Base-by-base conservation (phyloP, 306 rosid genomes). In the Malus orientalis region DNA sequence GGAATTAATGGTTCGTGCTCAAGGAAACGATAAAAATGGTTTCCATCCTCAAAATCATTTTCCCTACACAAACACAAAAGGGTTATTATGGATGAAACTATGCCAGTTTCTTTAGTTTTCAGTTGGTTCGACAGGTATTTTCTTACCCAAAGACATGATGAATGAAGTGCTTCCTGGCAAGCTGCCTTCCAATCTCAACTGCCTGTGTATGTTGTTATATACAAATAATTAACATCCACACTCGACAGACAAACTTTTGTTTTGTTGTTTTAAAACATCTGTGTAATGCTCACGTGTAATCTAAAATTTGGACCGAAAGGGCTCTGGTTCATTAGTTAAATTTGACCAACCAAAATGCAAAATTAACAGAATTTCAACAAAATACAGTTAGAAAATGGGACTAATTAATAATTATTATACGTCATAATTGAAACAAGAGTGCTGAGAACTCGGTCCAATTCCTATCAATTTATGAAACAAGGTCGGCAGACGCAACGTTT, bases 101-200 rank as follows among this genome's bases (percentile, higher is more conserved):
- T 4, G 19, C 11, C 73, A 32, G 55, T 64, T 25, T 16, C 64
- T 61, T 10, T 32, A 22, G 74, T 64, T 58, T 83, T 15, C 71
- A 69, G 49, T 20, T 16, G 55, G 69, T 61, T 75, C 47, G 69
- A 67, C 73, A 84, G 76, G 70, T 61, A 49, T 65, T 78, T 60
- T 82, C 85, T 64, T 88, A 96, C 99, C 99, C 98, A 76, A 89
- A 92, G 67, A 92, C 97, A 55, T 91, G 96, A 74, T 89, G 95
- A 70, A 96, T 89, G 86, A 92, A 96, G 78, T 87, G 93, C 87
- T 82, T 96, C 78, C 58, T 85, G 74, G 84, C 81, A 68, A 92
- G 85, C 80, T 89, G 88, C 85, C 85, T 87, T 75, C 98, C 99
- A 10, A 91, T 81, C 68, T 88, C 96, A 75, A 89, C 90, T 16